These are phyloP conservation scores for Euphorbia lathyris DNA, from an alignment of 345 rosid species.

Conservation along the genomic window DNA sequence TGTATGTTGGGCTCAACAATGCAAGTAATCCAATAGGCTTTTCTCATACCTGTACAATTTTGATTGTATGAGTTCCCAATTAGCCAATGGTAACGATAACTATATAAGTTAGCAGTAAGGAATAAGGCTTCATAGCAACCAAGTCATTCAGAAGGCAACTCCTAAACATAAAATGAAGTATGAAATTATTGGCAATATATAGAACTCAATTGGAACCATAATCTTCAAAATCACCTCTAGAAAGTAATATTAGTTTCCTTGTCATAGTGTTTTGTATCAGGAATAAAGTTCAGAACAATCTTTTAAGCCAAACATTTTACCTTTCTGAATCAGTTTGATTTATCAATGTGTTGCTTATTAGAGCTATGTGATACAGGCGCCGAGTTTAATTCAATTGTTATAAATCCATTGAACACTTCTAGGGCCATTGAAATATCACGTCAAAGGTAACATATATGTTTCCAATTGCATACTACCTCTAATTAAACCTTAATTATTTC, in stretches of 20 bases:
- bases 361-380: neutral
- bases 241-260: neutral
- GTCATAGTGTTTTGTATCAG: neutral
- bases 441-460: neutral
- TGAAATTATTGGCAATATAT: neutral
- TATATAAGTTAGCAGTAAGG: neutral
- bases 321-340: neutral
- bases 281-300: neutral
- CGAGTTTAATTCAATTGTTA: neutral
- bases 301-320: neutral
- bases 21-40: constrained; percentile 85
- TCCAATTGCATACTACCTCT: neutral
- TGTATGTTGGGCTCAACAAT: constrained; percentile 86
- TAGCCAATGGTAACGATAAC: constrained; percentile 10
- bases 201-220: neutral
- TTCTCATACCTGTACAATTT: constrained; percentile 60
- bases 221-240: neutral
- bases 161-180: neutral
- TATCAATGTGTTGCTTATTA: neutral
- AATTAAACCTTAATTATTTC: neutral
- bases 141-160: neutral
- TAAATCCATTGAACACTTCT: neutral
- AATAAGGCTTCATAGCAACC: neutral
- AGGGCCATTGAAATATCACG: neutral
- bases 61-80: neutral